Conservation (phyloP, 805 yeast genomes). For the Candida nemodendra region DNA sequence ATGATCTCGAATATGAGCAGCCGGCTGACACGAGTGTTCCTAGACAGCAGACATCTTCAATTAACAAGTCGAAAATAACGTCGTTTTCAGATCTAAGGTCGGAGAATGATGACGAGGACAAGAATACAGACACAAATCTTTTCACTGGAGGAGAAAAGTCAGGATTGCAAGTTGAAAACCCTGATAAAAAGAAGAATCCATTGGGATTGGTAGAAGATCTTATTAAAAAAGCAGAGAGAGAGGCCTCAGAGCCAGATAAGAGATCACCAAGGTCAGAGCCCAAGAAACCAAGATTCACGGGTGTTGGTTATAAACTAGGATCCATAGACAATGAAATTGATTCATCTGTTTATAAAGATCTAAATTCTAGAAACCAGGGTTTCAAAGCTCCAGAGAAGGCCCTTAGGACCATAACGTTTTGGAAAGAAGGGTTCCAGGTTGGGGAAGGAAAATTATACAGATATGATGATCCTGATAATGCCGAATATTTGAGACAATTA, state of each 20-base stretch:
- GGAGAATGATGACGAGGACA: conserved; percentile 33
- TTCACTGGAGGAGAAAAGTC: conserved; percentile 71
- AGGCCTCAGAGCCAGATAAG: conserved; percentile 49
- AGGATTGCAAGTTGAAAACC: conserved; percentile 77
- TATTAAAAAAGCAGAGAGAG: conserved; percentile 65
- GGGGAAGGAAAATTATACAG: conserved; percentile 86
- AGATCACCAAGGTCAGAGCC: conserved; percentile 29
- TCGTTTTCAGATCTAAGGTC: conserved; percentile 34
- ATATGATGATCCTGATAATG: conserved; percentile 92
- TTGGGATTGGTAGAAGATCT: conserved; percentile 51
- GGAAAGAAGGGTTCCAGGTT: conserved; percentile 95
- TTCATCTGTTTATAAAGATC: conserved; percentile 33
- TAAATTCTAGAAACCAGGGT: conserved; percentile 17
- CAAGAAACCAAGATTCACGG: conserved; percentile 37
- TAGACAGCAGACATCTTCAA: conserved; percentile 2
- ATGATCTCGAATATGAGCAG: conserved; percentile 1
- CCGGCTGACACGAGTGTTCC: background rate
- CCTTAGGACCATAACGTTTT: conserved; percentile 80
- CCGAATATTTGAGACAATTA: conserved; percentile 71
- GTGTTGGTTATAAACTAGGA: conserved; percentile 54
- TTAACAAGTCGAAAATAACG: conserved; percentile 22
- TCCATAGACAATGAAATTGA: conserved; percentile 40
- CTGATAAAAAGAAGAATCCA: conserved; percentile 39
- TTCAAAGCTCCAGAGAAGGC: conserved; percentile 45
- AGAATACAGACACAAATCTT: conserved; percentile 37